Base-by-base conservation (phyloP, 177 flowering plant species). In the Vitis hybrid region DNA sequence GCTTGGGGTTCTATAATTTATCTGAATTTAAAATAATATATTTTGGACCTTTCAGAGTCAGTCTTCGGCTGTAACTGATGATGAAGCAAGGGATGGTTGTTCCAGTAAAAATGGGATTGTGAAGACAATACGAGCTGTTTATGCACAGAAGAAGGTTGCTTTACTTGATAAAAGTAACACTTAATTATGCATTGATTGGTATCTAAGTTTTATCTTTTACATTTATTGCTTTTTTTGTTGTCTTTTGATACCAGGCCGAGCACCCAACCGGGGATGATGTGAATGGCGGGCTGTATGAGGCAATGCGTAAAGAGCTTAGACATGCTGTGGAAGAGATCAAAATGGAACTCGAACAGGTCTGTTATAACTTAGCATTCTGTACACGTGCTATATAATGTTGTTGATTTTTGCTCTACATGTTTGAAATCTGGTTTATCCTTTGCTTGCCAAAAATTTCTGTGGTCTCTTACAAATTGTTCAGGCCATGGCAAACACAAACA, bases 21-120 rank as follows among this genome's bases (percentile, higher is more conserved):
- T 32, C 17, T 1, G 49, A 57, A 54, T 65, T 56, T 56, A 15
- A 58, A 66, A 52, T 53, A 7, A 21, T 46, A 58, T 15, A 59
- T 1, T 73, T 11, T 76, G 63, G 24, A 53, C 32, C 71, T 63
- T 77, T 58, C 91, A 95, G 98, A 93, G 97, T 75, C 91, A 87
- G 27, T 92, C 99, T 53, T 95, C 99, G 61, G 85, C 88, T 11
- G 74, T 91, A 58, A 95, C 97, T 61, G 99, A 95, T 83, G 99
- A 95, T 82, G 99, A 93, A 78, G 84, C 78, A 18, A 81, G 65
- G 67, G 91, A 86, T 79, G 69, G 74, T 73, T 68, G 58, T 67
- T 76, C 73, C 46, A 52, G 65, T 49, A 87, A 72, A 78, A 77
- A 78, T 73, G 91, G 84, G 46, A 65, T 41, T 69, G 97, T 85